Base-by-base conservation (phyloP, 257 asterid species). In the Salvia splendens region DNA sequence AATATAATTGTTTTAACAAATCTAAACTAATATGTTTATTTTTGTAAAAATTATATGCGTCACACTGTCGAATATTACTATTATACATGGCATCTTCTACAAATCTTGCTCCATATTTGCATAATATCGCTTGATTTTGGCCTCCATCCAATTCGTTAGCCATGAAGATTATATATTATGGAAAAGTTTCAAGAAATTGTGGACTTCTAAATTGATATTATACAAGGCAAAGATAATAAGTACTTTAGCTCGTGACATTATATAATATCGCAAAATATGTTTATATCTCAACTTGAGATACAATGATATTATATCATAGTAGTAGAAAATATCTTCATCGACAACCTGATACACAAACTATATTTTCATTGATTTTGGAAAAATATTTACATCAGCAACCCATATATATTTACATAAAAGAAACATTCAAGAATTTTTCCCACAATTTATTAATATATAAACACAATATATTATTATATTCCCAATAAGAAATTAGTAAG, bases 101-200 rank as follows among this genome's bases (percentile, higher is more conserved):
- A 65, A 61, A 62, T 73, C 61, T 12, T 42, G 60, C 32, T 24
- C 67, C 67, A 54, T 52, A 73, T 59, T 45, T 73, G 73, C 64
- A 32, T 38, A 12, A 66, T 24, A 24, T 65, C 24, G 56, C 70
- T 61, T 43, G 59, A 68, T 12, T 62, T 46, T 15, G 67, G 68
- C 50, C 50, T 50, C 24, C 50, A 50, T 32, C 47, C 32, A 56
- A 38, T 53, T 24, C 52, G 51, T 72, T 67, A 56, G 15, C 38
- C 59, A 53, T 53, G n/a, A 53, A 5, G 30, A 24, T 43, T 50
- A 24, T 53, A 20, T 41, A 35, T 15, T 12, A 55, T 65, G 70
- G 17, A 65, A 54, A 73, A 49, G 14, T 9, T 46, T 73, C 77
- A 73, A 50, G n/a, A 73, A 73, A 67, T 60, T 55, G 43, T 47